phyloP scores from a whole-genome alignment of 768 basidiomycete species.

The Cubamyces lactineus region DNA sequence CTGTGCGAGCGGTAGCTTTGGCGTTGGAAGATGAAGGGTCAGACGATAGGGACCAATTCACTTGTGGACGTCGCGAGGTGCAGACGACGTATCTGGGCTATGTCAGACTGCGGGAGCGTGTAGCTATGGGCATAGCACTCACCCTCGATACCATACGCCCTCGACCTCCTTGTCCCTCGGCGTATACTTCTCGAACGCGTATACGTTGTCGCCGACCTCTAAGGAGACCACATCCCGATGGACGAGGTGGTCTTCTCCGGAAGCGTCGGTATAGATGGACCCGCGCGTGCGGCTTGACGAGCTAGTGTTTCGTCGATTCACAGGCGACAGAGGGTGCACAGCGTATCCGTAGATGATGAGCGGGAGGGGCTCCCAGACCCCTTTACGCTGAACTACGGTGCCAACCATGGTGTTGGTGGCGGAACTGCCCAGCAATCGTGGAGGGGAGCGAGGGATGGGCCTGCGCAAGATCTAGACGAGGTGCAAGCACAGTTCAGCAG shows the following conservation, averaged over 20 bases:
- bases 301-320: conserved; percentile 70
- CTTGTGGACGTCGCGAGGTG: conserved; percentile 72
- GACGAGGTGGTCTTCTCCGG: conserved; percentile 63
- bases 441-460: not conserved
- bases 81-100: conserved; percentile 79
- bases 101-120: not conserved
- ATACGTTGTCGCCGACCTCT: conserved; percentile 95
- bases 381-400: conserved; percentile 33
- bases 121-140: conserved; percentile 38
- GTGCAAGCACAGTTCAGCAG: not conserved
- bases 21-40: conserved; percentile 55
- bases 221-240: conserved; percentile 81
- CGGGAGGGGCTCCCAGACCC: conserved; percentile 66
- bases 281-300: conserved; percentile 59
- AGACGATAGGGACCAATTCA: conserved; percentile 61
- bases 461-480: not conserved
- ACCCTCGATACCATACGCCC: conserved; percentile 94
- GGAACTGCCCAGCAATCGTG: conserved; percentile 3
- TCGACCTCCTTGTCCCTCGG: conserved; percentile 74
- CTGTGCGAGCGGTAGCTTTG: conserved; percentile 59
- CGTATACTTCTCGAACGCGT: conserved; percentile 92
- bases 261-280: conserved; percentile 62
- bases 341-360: conserved; percentile 91
- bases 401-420: conserved; percentile 18
- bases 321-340: conserved; percentile 76